These are phyloP conservation scores for Onygena corvina DNA, from an alignment of 2,329 filamentous ascomycete species.

Conservation along the genomic window DNA sequence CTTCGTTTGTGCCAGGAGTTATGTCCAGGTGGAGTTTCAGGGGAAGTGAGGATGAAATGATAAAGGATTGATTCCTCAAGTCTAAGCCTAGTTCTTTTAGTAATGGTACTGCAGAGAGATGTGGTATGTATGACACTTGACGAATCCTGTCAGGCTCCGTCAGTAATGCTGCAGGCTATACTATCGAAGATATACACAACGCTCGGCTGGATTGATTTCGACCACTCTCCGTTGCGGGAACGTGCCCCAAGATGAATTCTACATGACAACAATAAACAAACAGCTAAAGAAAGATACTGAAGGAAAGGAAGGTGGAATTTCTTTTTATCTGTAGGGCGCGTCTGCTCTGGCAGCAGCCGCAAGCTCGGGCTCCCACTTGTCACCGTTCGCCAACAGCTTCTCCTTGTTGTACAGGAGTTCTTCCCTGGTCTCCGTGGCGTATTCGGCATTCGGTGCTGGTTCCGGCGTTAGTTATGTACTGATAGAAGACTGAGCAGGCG, in stretches of 20 bases:
- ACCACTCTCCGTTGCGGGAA: not conserved
- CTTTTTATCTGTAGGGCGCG: constrained; percentile 67
- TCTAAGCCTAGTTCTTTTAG: too few relatives aligned
- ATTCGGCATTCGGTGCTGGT: constrained; percentile 57
- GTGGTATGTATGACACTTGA: too few relatives aligned
- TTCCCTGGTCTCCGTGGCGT: constrained; percentile 69
- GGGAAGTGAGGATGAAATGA: too few relatives aligned
- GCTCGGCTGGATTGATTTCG: not conserved
- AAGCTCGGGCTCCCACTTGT: constrained; percentile 97
- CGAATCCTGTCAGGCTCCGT: too few relatives aligned
- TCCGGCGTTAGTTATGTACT: not conserved
- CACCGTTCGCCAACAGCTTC: constrained; percentile 77
- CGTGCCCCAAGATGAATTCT: not conserved
- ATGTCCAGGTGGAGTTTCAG: not conserved
- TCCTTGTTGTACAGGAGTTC: constrained; percentile 98
- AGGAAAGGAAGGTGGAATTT: too few relatives aligned
- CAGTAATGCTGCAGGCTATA: not conserved
- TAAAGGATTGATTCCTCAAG: not conserved
- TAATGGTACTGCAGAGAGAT: too few relatives aligned
- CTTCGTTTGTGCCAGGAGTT: too few relatives aligned
- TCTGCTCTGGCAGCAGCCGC: constrained; percentile 86
- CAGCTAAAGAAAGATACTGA: too few relatives aligned
- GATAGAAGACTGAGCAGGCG: not conserved
- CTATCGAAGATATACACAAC: constrained; percentile 3
- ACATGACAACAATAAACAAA: not conserved